Evolutionary conservation across 2,329 filamentous ascomycete species (phyloP).

Genomic region (Didymella lethalis): DNA sequence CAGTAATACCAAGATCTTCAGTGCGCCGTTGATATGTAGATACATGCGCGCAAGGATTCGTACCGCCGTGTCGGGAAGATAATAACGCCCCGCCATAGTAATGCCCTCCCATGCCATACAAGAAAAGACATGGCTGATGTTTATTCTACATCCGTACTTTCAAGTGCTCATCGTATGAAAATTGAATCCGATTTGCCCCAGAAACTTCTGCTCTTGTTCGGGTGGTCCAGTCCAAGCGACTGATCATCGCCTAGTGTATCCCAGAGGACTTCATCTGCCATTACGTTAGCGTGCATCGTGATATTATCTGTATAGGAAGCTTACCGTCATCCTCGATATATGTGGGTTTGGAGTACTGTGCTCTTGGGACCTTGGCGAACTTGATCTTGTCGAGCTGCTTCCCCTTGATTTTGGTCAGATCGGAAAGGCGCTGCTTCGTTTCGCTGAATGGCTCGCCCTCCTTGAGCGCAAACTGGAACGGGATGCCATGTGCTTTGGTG

Average conservation of each 20-base stretch:
- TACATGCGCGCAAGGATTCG: not conserved
- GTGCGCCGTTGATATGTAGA: slow-evolving; percentile 8
- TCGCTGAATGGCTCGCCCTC: slow-evolving; percentile 88
- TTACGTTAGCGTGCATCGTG: slow-evolving; percentile 18
- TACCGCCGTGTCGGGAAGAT: slow-evolving; percentile 9
- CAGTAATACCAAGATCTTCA: slow-evolving; percentile 1
- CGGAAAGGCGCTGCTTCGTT: slow-evolving; percentile 92
- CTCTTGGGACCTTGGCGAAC: slow-evolving; percentile 76
- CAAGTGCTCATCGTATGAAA: slow-evolving; percentile 61
- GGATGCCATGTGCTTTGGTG: slow-evolving; percentile 82
- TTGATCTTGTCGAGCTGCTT: slow-evolving; percentile 99
- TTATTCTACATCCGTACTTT: slow-evolving; percentile 34
- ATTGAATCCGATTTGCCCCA: slow-evolving; percentile 69
- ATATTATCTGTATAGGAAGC: slow-evolving; percentile 41
- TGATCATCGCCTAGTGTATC: slow-evolving; percentile 54
- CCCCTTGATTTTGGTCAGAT: slow-evolving; percentile 91
- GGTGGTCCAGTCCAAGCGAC: slow-evolving; percentile 65
- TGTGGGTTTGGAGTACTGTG: slow-evolving; percentile 75
- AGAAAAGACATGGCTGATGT: slow-evolving; percentile 12
- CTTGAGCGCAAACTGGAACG: slow-evolving; percentile 88
- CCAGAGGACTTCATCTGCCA: slow-evolving; percentile 56
- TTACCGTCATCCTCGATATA: slow-evolving; percentile 85
- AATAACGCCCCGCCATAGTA: slow-evolving; percentile 19
- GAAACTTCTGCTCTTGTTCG: slow-evolving; percentile 67
- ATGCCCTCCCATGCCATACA: slow-evolving; percentile 17